A percentile compares a stretch with the other conserved stretches of the same genome.
Conservation (phyloP, 2,329 filamentous ascomycete species). For the Microsporum audouinii region DNA sequence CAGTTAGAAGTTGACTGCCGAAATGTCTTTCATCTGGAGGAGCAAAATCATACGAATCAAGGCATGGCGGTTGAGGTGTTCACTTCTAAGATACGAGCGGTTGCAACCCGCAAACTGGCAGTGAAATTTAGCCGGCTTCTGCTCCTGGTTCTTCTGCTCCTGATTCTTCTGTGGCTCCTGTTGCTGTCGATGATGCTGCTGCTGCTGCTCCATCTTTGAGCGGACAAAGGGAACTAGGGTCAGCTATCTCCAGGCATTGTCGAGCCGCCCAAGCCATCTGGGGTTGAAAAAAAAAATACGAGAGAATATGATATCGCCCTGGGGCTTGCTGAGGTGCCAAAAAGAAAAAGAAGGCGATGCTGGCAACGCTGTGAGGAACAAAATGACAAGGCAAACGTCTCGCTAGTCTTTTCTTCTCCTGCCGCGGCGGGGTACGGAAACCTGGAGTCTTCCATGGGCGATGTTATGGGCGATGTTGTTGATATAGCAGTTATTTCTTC, state of each 20-base stretch:
- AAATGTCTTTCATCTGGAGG: not conserved
- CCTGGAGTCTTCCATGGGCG: not conserved
- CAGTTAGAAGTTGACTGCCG: not conserved
- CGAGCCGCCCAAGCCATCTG: not conserved
- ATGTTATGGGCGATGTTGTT: not conserved
- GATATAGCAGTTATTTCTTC: not conserved
- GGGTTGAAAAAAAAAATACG: not conserved
- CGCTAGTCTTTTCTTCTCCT: not conserved
- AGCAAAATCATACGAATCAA: conserved; percentile 15
- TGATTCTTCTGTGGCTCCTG: not conserved
- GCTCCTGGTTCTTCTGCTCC: conserved; percentile 8
- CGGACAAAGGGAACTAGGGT: not conserved
- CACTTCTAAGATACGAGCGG: conserved; percentile 16
- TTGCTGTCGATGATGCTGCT: not conserved
- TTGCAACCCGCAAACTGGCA: conserved; percentile 16
- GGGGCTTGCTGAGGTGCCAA: not conserved
- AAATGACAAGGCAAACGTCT: not conserved
- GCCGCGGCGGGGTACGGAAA: not conserved
- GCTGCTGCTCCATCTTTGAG: not conserved
- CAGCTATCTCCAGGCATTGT: not conserved
- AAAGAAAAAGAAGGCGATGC: not conserved
- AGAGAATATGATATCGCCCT: not conserved
- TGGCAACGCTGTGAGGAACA: not conserved
- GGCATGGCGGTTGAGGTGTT: conserved; percentile 18
- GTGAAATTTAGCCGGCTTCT: conserved; percentile 10